Evolutionary conservation across 768 basidiomycete genomes (phyloP).

Genomic region (Inosperma sp.): DNA sequence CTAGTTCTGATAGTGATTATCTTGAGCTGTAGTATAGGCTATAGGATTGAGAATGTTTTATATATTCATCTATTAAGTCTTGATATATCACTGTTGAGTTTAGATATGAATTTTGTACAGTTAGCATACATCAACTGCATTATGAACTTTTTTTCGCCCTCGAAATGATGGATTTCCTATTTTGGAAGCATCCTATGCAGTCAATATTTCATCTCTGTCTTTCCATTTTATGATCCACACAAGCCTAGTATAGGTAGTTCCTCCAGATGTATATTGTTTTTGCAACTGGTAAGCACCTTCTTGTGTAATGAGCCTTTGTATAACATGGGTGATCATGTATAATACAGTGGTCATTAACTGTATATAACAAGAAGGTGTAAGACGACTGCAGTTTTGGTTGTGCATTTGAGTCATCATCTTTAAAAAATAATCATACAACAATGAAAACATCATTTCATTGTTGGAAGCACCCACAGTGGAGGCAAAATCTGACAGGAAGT

Average conservation of each 20-base stretch:
- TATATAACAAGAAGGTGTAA: too few species aligned
- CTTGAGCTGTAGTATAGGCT: too few species aligned
- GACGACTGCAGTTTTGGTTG: too few species aligned
- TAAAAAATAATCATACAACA: too few species aligned
- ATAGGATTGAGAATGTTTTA: too few species aligned
- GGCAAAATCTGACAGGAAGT: too few species aligned
- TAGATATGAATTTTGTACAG: neutral
- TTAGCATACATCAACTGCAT: neutral
- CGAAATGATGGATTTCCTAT: neutral
- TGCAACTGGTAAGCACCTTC: neutral
- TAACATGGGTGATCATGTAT: neutral
- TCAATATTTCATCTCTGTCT: neutral
- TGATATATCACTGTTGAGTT: neutral
- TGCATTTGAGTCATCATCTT: too few species aligned
- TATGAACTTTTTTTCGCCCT: neutral
- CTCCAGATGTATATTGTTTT: neutral
- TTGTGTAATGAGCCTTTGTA: neutral
- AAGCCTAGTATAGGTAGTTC: neutral
- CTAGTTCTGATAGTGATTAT: too few species aligned
- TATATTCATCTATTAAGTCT: neutral
- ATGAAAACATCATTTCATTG: too few species aligned
- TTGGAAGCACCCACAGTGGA: too few species aligned
- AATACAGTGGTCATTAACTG: neutral
- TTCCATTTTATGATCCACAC: neutral
- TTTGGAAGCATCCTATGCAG: neutral